A percentile compares a stretch with the other conserved stretches of the same genome.
phyloP scores from a whole-genome alignment of 2,329 filamentous ascomycete genomes.

The Neoascochyta sp. region DNA sequence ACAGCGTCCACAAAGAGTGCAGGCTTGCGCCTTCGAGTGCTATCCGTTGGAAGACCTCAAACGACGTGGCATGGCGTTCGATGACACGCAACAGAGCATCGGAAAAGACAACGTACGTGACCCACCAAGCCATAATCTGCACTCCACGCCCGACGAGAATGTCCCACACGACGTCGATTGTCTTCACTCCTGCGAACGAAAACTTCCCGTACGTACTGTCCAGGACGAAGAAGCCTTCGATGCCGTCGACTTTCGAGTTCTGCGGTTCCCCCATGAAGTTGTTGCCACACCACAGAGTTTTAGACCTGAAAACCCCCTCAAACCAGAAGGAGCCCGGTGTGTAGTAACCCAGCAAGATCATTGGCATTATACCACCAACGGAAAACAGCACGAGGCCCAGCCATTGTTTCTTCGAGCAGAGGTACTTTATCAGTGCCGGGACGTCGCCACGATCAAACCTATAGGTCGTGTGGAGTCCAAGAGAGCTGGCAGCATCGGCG shows the following conservation, averaged over 20 bases:
- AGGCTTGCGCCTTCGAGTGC: slow-evolving; percentile 26
- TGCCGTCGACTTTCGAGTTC: slow-evolving; percentile 16
- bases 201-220: slow-evolving; percentile 23
- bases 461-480: too few relatives aligned
- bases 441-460: too few relatives aligned
- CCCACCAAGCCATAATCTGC: slow-evolving; percentile 28
- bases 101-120: slow-evolving; percentile 33
- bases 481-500: background rate
- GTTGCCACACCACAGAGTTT: slow-evolving; percentile 12
- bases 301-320: slow-evolving; percentile 11
- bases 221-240: slow-evolving; percentile 29
- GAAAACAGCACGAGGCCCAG: slow-evolving; percentile 10
- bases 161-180: slow-evolving; percentile 38
- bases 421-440: too few relatives aligned
- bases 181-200: slow-evolving; percentile 32
- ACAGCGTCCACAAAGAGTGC: slow-evolving; percentile 21
- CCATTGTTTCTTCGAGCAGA: slow-evolving; percentile 10
- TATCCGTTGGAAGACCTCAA: slow-evolving; percentile 34
- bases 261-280: slow-evolving; percentile 5
- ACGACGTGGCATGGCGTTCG: slow-evolving; percentile 33
- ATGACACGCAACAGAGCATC: slow-evolving; percentile 34
- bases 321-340: slow-evolving; percentile 1
- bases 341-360: slow-evolving; percentile 8
- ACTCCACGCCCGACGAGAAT: slow-evolving; percentile 31
- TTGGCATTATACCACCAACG: slow-evolving; percentile 6